These are phyloP conservation scores for Murraya koenigii DNA, from an alignment of 345 rosid genomes.

Conservation along the genomic window DNA sequence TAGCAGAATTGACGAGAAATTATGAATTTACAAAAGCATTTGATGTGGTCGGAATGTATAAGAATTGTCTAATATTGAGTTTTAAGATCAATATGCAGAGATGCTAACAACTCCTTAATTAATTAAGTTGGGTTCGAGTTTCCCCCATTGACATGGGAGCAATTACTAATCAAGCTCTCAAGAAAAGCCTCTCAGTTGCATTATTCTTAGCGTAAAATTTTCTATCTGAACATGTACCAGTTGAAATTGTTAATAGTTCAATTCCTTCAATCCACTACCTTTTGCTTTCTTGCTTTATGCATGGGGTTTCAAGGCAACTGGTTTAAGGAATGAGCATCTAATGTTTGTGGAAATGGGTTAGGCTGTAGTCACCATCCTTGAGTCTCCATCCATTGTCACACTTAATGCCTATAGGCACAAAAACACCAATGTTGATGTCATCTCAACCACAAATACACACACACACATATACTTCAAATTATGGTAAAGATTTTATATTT, in stretches of 20 bases:
- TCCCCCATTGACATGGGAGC: too few species aligned
- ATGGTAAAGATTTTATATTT: background rate
- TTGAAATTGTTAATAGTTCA: background rate
- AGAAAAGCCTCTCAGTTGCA: background rate
- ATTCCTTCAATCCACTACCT: background rate
- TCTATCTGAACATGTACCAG: background rate
- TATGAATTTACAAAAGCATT: too few species aligned
- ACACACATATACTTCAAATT: background rate
- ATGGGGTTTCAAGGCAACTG: background rate
- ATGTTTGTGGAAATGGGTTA: slow-evolving; percentile 18
- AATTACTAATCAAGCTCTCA: background rate
- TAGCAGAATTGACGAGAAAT: too few species aligned
- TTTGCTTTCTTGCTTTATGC: background rate
- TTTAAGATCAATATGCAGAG: too few species aligned
- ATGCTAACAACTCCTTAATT: too few species aligned
- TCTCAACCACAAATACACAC: background rate
- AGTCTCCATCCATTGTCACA: slow-evolving; percentile 18
- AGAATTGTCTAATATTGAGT: too few species aligned
- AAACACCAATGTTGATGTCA: background rate
- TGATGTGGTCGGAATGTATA: too few species aligned
- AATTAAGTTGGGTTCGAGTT: too few species aligned
- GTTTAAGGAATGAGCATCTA: slow-evolving; percentile 5
- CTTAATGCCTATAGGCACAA: slow-evolving; percentile 14
- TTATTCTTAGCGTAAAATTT: background rate
- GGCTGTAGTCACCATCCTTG: slow-evolving; percentile 10